Evolutionary conservation across 352 stramenopile species (phyloP).

Genomic region (Lagenidium sp.): DNA sequence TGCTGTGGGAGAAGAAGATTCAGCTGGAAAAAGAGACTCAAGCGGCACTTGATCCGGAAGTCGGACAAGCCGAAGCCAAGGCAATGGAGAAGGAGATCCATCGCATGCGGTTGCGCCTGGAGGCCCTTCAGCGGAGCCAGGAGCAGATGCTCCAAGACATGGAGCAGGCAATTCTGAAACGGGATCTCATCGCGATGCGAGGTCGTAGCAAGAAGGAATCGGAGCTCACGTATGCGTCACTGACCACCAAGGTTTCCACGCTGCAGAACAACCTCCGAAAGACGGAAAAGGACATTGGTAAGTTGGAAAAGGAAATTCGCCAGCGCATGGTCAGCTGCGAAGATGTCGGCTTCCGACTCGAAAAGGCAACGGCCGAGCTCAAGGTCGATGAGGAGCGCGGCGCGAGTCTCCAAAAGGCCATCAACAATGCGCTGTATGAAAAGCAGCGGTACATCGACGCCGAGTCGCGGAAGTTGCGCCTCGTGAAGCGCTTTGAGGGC

Average conservation of each 20-base stretch:
- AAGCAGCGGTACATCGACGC: slow-evolving; percentile 85
- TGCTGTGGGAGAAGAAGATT: slow-evolving; percentile 97
- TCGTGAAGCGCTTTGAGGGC: slow-evolving; percentile 61
- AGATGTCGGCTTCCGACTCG: slow-evolving; percentile 64
- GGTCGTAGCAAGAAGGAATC: slow-evolving; percentile 74
- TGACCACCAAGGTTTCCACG: slow-evolving; percentile 81
- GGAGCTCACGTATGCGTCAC: slow-evolving; percentile 73
- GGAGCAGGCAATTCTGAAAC: slow-evolving; percentile 91
- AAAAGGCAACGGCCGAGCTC: slow-evolving; percentile 72
- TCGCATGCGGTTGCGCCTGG: slow-evolving; percentile 90
- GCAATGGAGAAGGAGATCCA: slow-evolving; percentile 96
- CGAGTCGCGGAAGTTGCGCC: slow-evolving; percentile 52
- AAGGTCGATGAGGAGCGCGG: slow-evolving; percentile 64
- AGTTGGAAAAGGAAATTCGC: slow-evolving; percentile 63
- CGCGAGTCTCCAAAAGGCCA: slow-evolving; percentile 56
- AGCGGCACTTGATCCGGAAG: slow-evolving; percentile 87
- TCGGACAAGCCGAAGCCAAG: slow-evolving; percentile 85
- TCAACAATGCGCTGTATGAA: slow-evolving; percentile 87
- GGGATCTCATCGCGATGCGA: slow-evolving; percentile 88
- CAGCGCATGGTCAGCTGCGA: slow-evolving; percentile 45
- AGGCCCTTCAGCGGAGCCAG: slow-evolving; percentile 86
- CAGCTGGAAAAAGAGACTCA: slow-evolving; percentile 95
- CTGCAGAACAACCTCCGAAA: slow-evolving; percentile 67
- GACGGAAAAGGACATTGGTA: slow-evolving; percentile 46
- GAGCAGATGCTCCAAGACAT: slow-evolving; percentile 93